Evolutionary conservation across 169 alveolate genomes (phyloP), one percentile per base, ranked within the genome.

Genomic region (Cryptosporidium xiaoi): DNA sequence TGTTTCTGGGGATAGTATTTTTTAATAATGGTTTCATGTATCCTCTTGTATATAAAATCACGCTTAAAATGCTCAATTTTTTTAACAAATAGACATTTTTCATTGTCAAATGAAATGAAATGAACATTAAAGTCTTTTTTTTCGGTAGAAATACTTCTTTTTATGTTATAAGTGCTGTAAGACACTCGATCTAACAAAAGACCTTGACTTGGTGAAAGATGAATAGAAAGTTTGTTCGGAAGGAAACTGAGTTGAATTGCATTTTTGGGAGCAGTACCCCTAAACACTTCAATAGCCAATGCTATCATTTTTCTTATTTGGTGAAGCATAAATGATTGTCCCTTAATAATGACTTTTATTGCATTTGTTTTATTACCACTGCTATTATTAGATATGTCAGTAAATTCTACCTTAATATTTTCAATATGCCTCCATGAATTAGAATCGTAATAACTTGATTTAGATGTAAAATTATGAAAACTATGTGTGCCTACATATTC

Each of bases 261-360:
- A 64, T 71, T 66, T 13, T 51, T 24, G 31, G 96, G 94, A 16
- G 96, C 95, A n/a, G 91, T 90, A 15, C 92, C 92, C 27, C 93
- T 82, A 82, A 87, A 94, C 8, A 90, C 92, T 56, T 93, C 96
- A 29, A 91, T 84, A 20, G 94, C 94, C 66, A 94, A 66, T 7
- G 93, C 83, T 4, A 94, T 62, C 96, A 94, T 94, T 82, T 94
- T 94, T 82, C 96, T 90, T 24, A 94, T 94, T 83, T 94, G 96
- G 82, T 94, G 93, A 85, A 91, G 90, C 62, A 94, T 66, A 60
- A 94, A 94, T 53, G 96, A 94, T 77, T 94, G 96, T 3, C 96
- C 96, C 33, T 82, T 82, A 5, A 94, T 93, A 46, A 69, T 55
- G 31, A 94, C 83, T n/a, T 90, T 90, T 34, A 94, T 89, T 36